Base-by-base conservation (phyloP, 1,284 basidiomycete genomes). In the Thelephora terrestris region DNA sequence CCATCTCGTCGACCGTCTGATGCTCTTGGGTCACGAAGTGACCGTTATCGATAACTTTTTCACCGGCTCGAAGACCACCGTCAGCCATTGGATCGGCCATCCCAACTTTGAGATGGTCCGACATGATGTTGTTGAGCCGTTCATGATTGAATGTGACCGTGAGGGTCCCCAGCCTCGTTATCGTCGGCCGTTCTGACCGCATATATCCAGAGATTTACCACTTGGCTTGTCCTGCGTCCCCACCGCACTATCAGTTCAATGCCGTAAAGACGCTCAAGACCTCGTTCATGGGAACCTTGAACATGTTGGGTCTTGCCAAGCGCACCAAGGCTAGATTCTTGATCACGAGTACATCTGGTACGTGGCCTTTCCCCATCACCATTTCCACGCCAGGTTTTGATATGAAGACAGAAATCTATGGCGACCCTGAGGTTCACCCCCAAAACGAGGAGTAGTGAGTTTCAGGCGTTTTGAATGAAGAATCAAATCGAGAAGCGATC, bases 21-120 rank as follows among this genome's bases (percentile, higher is more conserved):
- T 99, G 91, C 79, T 97, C 55, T 81, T 97, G 55, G 95, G 95
- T 18, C 95, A 98, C 66, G 94, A 98, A 65, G 93, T 98, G 55
- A 93, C 91, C 47, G 95, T 98, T 50, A 70, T 98, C 48, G 95
- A 98, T 73, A 97, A 97, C 71, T 98, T 98, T 66, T 98, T 98
- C 72, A 97, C 94, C 20, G 95, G 95, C 18, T 90, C 88, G 47
- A 94, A 94, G 67, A 93, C 90, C 29, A 94, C 92, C 46, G 82
- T 97, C 56, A 87, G 84, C 53, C 91, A 94, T 64, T 93, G 90
- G 90, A 77, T 93, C 53, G 95, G 95, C 2, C 95, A 99, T 67
- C 95, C 95, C 52, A 97, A 97, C 71, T 99, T 99, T 59, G 95
- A 98, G 69, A 75, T 98, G 68, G 90, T 98, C 55, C 81, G 95